Percentiles rank a stretch among this genome's conserved stretches.
These are phyloP conservation scores for Colletotrichum paranaense DNA, from an alignment of 2,329 filamentous ascomycete genomes.

Conservation along the genomic window DNA sequence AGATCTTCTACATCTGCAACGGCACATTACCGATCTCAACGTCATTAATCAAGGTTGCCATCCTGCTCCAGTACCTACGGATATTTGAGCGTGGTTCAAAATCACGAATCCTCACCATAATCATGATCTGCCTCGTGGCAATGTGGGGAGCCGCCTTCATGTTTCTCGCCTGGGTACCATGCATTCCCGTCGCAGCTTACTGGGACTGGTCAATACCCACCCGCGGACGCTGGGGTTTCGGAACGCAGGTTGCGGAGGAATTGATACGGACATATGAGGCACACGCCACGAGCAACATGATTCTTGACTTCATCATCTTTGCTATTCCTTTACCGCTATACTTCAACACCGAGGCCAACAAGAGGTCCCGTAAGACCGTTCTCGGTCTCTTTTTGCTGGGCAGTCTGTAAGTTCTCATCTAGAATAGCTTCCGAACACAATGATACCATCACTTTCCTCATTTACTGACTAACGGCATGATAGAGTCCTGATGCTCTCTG, in stretches of 20 bases:
- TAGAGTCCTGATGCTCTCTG: slow-evolving; percentile 37
- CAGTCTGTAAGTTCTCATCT: slow-evolving; percentile 40
- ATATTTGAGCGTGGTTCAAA: slow-evolving; percentile 33
- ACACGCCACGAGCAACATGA: slow-evolving; percentile 44
- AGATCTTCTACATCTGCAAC: slow-evolving; percentile 38
- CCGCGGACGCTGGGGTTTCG: slow-evolving; percentile 43
- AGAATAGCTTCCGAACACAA: no score
- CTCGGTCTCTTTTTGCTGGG: slow-evolving; percentile 45
- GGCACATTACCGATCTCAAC: slow-evolving; percentile 35
- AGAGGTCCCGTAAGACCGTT: slow-evolving; percentile 45
- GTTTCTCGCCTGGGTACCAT: slow-evolving; percentile 46
- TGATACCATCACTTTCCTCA: not conserved
- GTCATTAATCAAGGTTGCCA: slow-evolving; percentile 37
- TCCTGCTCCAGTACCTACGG: slow-evolving; percentile 38
- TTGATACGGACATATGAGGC: slow-evolving; percentile 42
- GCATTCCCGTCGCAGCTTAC: slow-evolving; percentile 45
- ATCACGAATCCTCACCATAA: slow-evolving; percentile 33
- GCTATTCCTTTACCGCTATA: slow-evolving; percentile 46
- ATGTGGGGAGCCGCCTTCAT: slow-evolving; percentile 45
- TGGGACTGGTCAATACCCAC: slow-evolving; percentile 41
- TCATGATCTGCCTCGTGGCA: slow-evolving; percentile 40
- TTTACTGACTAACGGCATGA: not conserved
- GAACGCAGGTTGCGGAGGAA: slow-evolving; percentile 38
- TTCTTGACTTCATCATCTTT: slow-evolving; percentile 46
- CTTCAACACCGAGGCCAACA: slow-evolving; percentile 39